These are phyloP conservation scores for Syncephalastrum monosporum DNA, from an alignment of 371 early-diverging fungal genomes.

Conservation along the genomic window DNA sequence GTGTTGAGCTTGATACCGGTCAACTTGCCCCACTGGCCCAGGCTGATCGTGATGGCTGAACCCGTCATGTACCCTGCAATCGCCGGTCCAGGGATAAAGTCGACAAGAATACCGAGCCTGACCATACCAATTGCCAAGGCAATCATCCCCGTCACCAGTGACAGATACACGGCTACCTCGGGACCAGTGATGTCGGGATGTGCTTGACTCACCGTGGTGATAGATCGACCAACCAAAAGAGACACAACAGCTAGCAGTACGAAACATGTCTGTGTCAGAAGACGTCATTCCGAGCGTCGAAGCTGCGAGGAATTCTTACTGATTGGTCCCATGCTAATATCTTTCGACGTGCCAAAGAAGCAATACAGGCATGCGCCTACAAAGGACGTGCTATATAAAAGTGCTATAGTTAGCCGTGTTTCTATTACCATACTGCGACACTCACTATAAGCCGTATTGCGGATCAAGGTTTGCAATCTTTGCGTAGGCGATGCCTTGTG, in stretches of 20 bases:
- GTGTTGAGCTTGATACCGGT: conserved; percentile 62
- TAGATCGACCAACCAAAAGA: conserved; percentile 61
- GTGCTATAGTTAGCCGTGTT: neutral
- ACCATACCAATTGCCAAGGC: conserved; percentile 62
- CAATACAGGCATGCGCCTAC: conserved; percentile 65
- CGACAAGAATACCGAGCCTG: conserved; percentile 74
- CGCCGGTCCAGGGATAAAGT: conserved; percentile 71
- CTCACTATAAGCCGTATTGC: conserved; percentile 25
- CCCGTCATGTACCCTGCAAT: conserved; percentile 72
- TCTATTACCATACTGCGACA: too few species aligned
- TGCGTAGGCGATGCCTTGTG: conserved; percentile 84
- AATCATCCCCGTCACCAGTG: conserved; percentile 54
- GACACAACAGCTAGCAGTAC: conserved; percentile 62
- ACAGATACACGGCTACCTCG: conserved; percentile 46
- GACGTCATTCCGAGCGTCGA: neutral
- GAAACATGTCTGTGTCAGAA: neutral
- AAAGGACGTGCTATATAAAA: conserved; percentile 47
- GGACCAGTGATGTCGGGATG: conserved; percentile 33
- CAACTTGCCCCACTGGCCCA: conserved; percentile 69
- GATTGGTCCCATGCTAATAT: conserved; percentile 70
- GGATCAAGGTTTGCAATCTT: conserved; percentile 78
- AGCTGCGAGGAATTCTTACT: conserved; percentile 11
- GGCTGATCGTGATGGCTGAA: conserved; percentile 65
- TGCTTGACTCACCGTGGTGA: conserved; percentile 39
- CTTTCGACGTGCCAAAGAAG: conserved; percentile 76